A percentile compares a stretch with the other conserved stretches of the same genome.
phyloP scores from a whole-genome alignment of 1,284 basidiomycete species.

The Sparassis latifolia region DNA sequence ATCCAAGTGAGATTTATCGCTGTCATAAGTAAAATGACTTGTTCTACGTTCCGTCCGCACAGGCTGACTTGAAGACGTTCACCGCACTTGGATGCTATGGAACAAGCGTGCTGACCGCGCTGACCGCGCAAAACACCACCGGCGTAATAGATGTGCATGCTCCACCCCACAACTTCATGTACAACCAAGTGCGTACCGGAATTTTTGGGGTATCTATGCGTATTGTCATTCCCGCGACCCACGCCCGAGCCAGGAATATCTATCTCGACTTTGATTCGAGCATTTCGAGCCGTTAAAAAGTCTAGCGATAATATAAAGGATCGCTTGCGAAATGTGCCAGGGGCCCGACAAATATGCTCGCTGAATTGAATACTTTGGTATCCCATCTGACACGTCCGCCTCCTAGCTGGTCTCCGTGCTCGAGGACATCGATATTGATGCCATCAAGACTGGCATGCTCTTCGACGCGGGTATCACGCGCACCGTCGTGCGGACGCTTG shows the following conservation, averaged over 20 bases:
- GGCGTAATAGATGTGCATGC: slow-evolving; percentile 76
- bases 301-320: no score
- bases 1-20: slow-evolving; percentile 57
- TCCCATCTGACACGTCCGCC: background rate
- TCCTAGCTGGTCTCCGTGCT: slow-evolving; percentile 66
- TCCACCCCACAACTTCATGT: slow-evolving; percentile 62
- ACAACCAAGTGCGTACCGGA: slow-evolving; percentile 52
- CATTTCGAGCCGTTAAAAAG: no score
- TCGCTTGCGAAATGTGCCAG: no score
- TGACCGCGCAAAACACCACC: slow-evolving; percentile 88
- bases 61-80: slow-evolving; percentile 87
- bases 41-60: background rate
- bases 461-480: slow-evolving; percentile 44
- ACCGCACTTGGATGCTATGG: slow-evolving; percentile 81
- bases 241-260: no score
- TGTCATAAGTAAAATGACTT: no score
- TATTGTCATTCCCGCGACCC: no score
- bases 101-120: slow-evolving; percentile 80
- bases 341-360: no score
- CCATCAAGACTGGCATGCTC: slow-evolving; percentile 91
- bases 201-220: background rate
- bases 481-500: slow-evolving; percentile 41
- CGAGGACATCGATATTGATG: slow-evolving; percentile 69
- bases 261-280: no score
- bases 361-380: background rate